phyloP scores from a whole-genome alignment of 768 basidiomycete genomes.

The Mycena galericulata region DNA sequence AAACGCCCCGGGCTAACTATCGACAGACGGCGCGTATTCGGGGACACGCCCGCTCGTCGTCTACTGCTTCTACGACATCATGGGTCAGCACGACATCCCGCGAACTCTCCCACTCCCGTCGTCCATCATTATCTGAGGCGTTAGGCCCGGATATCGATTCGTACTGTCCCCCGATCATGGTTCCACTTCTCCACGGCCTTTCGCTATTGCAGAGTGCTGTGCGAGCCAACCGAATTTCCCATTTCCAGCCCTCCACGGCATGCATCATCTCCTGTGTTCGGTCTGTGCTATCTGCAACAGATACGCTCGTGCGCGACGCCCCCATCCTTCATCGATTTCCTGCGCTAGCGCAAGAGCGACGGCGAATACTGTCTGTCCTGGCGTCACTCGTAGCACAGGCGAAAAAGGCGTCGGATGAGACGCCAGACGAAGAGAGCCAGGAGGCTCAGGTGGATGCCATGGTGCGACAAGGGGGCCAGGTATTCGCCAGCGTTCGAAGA shows the following conservation, averaged over 20 bases:
- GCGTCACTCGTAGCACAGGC: slow-evolving; percentile 87
- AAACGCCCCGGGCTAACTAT: slow-evolving; percentile 28
- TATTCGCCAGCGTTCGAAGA: slow-evolving; percentile 82
- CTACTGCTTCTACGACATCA: slow-evolving; percentile 64
- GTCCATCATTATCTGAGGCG: slow-evolving; percentile 58
- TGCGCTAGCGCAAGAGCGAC: slow-evolving; percentile 79
- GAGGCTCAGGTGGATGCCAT: slow-evolving; percentile 77
- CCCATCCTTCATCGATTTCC: slow-evolving; percentile 75
- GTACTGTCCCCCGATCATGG: slow-evolving; percentile 85
- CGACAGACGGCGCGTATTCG: slow-evolving; percentile 43
- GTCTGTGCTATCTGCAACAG: slow-evolving; percentile 83
- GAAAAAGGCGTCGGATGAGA: slow-evolving; percentile 70
- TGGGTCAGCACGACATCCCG: slow-evolving; percentile 62
- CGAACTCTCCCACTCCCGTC: slow-evolving; percentile 53
- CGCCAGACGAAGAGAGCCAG: slow-evolving; percentile 56
- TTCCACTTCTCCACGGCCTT: slow-evolving; percentile 86
- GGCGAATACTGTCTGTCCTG: slow-evolving; percentile 83
- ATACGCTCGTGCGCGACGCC: slow-evolving; percentile 88
- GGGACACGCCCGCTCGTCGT: slow-evolving; percentile 64
- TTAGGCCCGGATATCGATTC: slow-evolving; percentile 63
- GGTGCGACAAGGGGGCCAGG: slow-evolving; percentile 83
- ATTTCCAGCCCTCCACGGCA: slow-evolving; percentile 95
- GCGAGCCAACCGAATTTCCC: slow-evolving; percentile 76
- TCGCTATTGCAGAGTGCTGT: slow-evolving; percentile 90
- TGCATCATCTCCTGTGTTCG: slow-evolving; percentile 96